Evolutionary conservation across 2,329 filamentous ascomycete species (phyloP), one percentile per base, ranked within the genome.

Genomic region (Aspergillus calidoustus): DNA sequence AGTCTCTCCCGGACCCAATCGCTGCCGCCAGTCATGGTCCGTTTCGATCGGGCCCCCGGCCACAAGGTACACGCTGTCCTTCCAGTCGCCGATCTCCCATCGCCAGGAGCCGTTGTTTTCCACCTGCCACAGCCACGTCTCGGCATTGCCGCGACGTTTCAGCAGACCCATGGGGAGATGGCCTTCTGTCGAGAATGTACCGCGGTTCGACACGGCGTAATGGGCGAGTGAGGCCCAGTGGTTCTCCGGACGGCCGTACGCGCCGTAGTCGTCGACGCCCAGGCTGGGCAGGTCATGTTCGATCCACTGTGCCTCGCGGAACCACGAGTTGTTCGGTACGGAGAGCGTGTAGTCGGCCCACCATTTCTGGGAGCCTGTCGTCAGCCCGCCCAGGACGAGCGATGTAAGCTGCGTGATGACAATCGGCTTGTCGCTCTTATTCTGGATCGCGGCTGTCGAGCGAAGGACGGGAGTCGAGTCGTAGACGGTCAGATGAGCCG

Each of bases 61-160:
- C 13, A 66, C 70, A 0, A 77, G 47, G 56, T 76, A 78, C 11
- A 77, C 43, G 34, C 66, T 69, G 46, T 77, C 72, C n/a, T 69
- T 63, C 57, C 64, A 74, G 64, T 78, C 75, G 3, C 75, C 75
- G 9, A 77, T 64, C 57, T 78, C 76, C 74, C 73, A 77, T 25
- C 67, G 61, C 76, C 75, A 77, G 7, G 74, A 75, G 1, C 74
- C 75, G 48, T 75, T 77, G 52, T 71, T 69, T 46, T 78, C 76
- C 11, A 78, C 60, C 60, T 77, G 74, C 75, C 76, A 77, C 17
- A 77, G 59, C 72, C 74, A 77, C 1, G 69, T 69, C 13, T 74
- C 70, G 5, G 31, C 58, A 1, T 58, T 41, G 44, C 74, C 67
- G 0, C 50, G 51, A 2, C 61, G 60, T 25, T 68, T 71, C 8